A percentile compares a stretch with the other conserved stretches of the same genome.
phyloP scores from a whole-genome alignment of 208 protist genomes.

The Leishmania mexicana region DNA sequence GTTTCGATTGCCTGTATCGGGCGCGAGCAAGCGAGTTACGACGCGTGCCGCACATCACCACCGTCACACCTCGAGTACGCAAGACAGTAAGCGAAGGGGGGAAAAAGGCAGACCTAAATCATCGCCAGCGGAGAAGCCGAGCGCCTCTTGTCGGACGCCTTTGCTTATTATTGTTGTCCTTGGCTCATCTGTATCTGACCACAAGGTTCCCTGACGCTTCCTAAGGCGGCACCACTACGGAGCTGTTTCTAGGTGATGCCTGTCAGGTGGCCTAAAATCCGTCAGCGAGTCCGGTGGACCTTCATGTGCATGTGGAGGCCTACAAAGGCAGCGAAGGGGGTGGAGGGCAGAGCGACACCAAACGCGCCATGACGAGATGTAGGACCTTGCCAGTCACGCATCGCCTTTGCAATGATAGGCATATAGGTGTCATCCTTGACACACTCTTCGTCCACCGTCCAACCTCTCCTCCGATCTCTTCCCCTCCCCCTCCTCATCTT shows the following conservation, averaged over 20 bases:
- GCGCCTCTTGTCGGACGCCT: background rate
- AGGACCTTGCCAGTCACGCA: background rate
- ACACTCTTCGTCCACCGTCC: conserved; percentile 8
- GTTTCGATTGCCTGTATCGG: background rate
- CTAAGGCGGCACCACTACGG: background rate
- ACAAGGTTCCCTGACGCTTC: background rate
- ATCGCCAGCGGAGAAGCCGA: background rate
- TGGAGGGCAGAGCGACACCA: too few relatives aligned
- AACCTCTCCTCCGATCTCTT: conserved; percentile 5
- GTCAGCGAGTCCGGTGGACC: background rate
- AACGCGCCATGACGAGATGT: too few relatives aligned
- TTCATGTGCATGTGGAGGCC: background rate
- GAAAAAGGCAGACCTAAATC: background rate
- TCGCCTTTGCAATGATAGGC: conserved; percentile 3
- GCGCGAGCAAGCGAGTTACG: background rate
- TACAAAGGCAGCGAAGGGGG: too few relatives aligned
- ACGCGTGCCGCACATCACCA: background rate
- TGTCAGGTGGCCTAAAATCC: background rate
- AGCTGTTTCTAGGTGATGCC: background rate
- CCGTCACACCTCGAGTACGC: background rate
- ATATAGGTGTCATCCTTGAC: background rate
- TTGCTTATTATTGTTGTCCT: background rate
- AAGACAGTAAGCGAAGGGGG: background rate
- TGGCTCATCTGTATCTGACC: background rate
- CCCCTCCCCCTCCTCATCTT: background rate